Conservation (phyloP, 768 basidiomycete species). For the Mycena belliarum region DNA sequence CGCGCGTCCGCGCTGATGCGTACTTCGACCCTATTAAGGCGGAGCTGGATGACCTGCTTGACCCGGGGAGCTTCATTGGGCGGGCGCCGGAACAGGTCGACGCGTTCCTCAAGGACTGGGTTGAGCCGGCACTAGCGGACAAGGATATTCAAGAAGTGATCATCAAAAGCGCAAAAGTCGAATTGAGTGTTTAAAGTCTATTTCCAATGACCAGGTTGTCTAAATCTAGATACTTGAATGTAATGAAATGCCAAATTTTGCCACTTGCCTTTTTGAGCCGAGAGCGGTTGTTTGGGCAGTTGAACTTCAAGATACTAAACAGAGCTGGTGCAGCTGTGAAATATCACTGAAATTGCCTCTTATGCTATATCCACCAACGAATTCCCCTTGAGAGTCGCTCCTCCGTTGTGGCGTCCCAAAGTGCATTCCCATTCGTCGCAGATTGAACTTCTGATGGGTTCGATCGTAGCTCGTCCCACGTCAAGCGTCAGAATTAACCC, state of each 20-base stretch:
- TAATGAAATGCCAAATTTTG: neutral
- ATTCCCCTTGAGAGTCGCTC: too few relatives aligned
- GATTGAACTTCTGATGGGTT: conserved; percentile 3
- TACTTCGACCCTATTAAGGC: conserved; percentile 89
- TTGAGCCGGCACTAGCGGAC: conserved; percentile 74
- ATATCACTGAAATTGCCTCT: too few relatives aligned
- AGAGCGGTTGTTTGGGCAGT: conserved; percentile 4
- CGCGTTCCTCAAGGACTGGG: conserved; percentile 83
- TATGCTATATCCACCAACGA: too few relatives aligned
- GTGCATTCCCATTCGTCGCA: neutral
- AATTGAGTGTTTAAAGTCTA: conserved; percentile 55
- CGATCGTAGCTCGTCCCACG: conserved; percentile 4
- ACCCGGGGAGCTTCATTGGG: conserved; percentile 89
- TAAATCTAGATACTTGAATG: too few relatives aligned
- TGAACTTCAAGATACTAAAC: neutral
- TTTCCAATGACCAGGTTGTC: too few relatives aligned
- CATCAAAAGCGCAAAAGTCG: conserved; percentile 54
- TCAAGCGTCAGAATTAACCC: neutral
- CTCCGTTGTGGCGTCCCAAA: neutral
- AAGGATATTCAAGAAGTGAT: conserved; percentile 57
- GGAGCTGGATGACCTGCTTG: conserved; percentile 76
- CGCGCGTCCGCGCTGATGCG: conserved; percentile 73
- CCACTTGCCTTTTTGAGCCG: neutral
- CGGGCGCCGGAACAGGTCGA: conserved; percentile 96
- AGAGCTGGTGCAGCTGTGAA: too few relatives aligned